phyloP scores from a whole-genome alignment of 176 grass and related monocot species.

The Eleusine coracana region DNA sequence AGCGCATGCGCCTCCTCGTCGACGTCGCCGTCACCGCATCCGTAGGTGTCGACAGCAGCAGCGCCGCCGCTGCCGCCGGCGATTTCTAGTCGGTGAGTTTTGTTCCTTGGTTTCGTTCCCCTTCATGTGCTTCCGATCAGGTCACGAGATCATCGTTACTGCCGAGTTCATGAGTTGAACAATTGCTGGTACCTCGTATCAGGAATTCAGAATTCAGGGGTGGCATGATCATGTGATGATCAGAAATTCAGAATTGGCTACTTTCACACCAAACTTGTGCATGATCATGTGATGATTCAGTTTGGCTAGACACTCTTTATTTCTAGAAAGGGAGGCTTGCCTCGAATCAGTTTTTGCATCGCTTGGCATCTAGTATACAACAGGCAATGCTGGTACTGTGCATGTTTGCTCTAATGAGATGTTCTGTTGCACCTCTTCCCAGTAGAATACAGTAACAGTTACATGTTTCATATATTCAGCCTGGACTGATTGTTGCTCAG shows the following conservation, averaged over 20 bases:
- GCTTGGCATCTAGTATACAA: background rate
- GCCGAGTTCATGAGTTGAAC: background rate
- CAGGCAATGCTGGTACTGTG: conserved; percentile 16
- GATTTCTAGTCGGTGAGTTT: conserved; percentile 39
- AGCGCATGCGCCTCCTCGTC: conserved; percentile 58
- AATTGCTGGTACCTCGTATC: conserved; percentile 11
- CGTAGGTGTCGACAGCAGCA: background rate
- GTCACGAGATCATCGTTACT: background rate
- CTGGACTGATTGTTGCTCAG: background rate
- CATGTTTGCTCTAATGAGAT: background rate
- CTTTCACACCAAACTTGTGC: background rate
- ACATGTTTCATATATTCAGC: background rate
- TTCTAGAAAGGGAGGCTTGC: background rate
- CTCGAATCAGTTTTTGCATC: conserved; percentile 10
- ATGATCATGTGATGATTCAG: conserved; percentile 20
- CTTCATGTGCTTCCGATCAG: background rate
- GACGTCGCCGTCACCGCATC: conserved; percentile 48
- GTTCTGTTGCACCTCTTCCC: background rate
- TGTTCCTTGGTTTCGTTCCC: background rate
- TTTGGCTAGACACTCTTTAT: conserved; percentile 21
- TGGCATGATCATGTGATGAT: conserved; percentile 12
- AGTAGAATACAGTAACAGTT: background rate
- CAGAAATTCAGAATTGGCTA: background rate
- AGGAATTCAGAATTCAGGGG: conserved; percentile 1
- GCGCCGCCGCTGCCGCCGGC: conserved; percentile 17